Base-by-base conservation (phyloP, 768 basidiomycete genomes). In the Boletus rubescentipes region DNA sequence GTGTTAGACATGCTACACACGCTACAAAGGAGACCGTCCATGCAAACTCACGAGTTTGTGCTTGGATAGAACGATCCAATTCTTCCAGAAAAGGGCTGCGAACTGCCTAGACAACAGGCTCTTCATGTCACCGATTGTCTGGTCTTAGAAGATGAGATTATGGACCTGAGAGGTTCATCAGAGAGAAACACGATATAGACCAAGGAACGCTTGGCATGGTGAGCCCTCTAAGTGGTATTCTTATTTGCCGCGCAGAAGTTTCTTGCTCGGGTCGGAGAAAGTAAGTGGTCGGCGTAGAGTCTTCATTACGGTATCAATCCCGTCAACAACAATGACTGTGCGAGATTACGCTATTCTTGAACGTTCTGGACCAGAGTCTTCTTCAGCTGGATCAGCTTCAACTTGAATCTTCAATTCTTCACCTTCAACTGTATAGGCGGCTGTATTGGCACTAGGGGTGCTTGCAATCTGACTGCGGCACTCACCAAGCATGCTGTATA, bases 1-100 rank as follows among this genome's bases (percentile, higher is more conserved):
- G 5, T 20, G 34, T 64, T 40, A 54, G 45, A 40, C 23, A 46
- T 4, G 26, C 39, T 15, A 31, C 51, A 40, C 23, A 46, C 4
- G 26, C 39, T 15, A 31, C 51, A 35, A 41, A 8, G 37, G n/a
- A 36, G 34, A 45, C 30, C 4, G 4, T 15, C 21, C 7, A 2
- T 9, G 26, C 16, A 32, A 20, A 74, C 84, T 65, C 61, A 87
- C 86, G 64, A 85, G 68, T 47, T 83, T 78, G 67, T 86, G 84
- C 63, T 81, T 86, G 21, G 79, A 82, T 30, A 88, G 73, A 0
- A 87, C 75, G 39, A 89, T 87, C 84, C 84, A 87, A 58, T 89
- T 89, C 75, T 89, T 89, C 80, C 82, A 79, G 51, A 81, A 78
- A 21, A 89, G 69, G 2, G 80, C 82, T 4, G 69, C 67, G 49